Percentiles rank a stretch among this genome's conserved stretches.
These are phyloP conservation scores for Serendipita sp. DNA, from an alignment of 768 basidiomycete species.

Conservation along the genomic window DNA sequence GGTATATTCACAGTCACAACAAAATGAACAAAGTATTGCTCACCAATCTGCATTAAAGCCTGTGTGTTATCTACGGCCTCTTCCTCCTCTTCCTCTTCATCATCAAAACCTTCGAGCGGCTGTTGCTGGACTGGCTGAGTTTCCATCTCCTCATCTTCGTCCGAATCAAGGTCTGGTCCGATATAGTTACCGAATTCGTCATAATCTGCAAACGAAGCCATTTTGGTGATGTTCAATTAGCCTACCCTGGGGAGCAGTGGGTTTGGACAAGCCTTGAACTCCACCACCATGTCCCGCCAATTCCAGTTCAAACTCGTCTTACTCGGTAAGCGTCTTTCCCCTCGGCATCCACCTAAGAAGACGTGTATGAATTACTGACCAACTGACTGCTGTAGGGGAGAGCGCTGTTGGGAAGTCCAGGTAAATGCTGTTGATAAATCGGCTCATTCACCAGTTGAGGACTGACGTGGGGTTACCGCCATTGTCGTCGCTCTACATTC, in stretches of 20 bases:
- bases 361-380: background rate
- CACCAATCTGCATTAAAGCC: slow-evolving; percentile 64
- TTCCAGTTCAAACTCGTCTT: slow-evolving; percentile 94
- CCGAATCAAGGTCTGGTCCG: slow-evolving; percentile 85
- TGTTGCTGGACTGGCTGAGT: slow-evolving; percentile 31
- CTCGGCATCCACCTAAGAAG: background rate
- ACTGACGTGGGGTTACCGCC: background rate
- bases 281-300: slow-evolving; percentile 24
- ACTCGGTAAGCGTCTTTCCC: slow-evolving; percentile 44
- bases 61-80: slow-evolving; percentile 30
- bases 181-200: slow-evolving; percentile 98
- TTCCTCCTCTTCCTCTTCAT: slow-evolving; percentile 51
- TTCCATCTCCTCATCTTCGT: slow-evolving; percentile 43
- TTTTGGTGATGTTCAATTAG: slow-evolving; percentile 13
- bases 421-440: slow-evolving; percentile 22
- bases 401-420: slow-evolving; percentile 96
- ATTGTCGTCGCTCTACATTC: background rate
- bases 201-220: slow-evolving; percentile 60
- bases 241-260: slow-evolving; percentile 1
- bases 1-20: background rate
- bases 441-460: background rate
- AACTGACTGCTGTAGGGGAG: slow-evolving; percentile 43
- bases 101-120: slow-evolving; percentile 57
- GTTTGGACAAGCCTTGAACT: background rate
- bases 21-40: slow-evolving; percentile 13